Evolutionary conservation across 1,139 yeast species (phyloP), one percentile per base, ranked within the genome.

Genomic region (Sugiyamaella novakii): DNA sequence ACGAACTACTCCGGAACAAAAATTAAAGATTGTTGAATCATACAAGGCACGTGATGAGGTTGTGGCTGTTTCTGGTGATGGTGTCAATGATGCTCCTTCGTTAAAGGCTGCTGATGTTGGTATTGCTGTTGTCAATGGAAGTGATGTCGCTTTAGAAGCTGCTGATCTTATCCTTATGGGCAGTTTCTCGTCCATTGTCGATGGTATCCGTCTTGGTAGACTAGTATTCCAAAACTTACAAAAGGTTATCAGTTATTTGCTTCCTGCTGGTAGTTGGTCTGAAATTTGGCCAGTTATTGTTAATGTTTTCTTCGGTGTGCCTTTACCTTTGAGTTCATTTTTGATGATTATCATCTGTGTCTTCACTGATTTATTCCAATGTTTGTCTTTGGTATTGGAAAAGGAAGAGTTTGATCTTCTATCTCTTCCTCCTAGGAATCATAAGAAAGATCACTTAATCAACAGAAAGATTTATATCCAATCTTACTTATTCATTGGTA

Each of bases 81-180:
- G 81, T 53, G 75, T 77, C 40, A 77, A 77, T 55, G 80, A 77
- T 62, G 77, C 80, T 0, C 81, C 81, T 5, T 73, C 80, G 0
- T 67, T 76, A 54, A 74, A 72, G 55, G 76, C 73, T 54, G 78
- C 81, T 1, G 79, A 77, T 60, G 71, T 77, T 48, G 82, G 82
- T 35, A 75, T 78, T 51, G 76, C 81, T 1, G 69, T 78, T 68
- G 71, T 69, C 5, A 72, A 69, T 43, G 83, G 79, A 2, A 72
- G 80, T 17, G 83, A 79, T 56, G 74, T 79, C 55, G 83, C 83
- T n/a, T 73, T 77, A 57, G 82, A 78, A 54, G 82, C 83, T 0
- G 71, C 80, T 27, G 83, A 79, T 59, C 60, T 78, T 58, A 71
- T 78, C 25, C 64, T 78, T 40, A 62, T 76, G 60, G 64, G 58